Conservation (phyloP, 192 early-diverging fungal species). For the Backusella circina region DNA sequence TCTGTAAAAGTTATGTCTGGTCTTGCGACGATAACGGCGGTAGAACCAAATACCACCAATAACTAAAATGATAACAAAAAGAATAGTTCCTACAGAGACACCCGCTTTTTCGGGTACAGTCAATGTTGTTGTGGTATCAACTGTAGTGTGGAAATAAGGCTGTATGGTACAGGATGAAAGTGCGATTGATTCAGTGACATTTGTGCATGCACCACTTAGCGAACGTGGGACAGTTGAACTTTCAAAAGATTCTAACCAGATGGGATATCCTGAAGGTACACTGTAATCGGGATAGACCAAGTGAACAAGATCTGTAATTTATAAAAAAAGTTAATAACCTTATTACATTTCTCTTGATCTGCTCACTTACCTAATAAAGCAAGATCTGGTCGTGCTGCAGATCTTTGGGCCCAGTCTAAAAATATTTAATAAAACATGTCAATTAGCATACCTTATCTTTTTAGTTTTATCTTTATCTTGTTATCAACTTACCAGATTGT, state of each 20-base stretch:
- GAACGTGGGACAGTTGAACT: neutral
- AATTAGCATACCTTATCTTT: neutral
- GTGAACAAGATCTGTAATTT: neutral
- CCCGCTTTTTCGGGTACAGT: neutral
- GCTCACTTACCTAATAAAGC: neutral
- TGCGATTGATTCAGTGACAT: neutral
- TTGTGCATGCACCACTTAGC: neutral
- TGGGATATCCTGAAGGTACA: neutral
- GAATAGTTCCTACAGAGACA: neutral
- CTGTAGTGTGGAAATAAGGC: neutral
- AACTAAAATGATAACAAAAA: neutral
- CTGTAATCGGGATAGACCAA: neutral
- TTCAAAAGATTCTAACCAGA: neutral
- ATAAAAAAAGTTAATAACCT: neutral
- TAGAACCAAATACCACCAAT: slow-evolving; percentile 5
- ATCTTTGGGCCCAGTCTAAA: slow-evolving; percentile 8
- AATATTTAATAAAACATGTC: neutral
- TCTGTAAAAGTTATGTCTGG: slow-evolving; percentile 11
- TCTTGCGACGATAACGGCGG: slow-evolving; percentile 5
- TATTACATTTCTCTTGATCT: neutral
- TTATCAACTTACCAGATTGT: neutral
- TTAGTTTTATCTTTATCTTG: neutral
- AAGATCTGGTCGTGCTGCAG: slow-evolving; percentile 12
- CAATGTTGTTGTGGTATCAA: neutral
- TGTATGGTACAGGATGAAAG: neutral